A percentile compares a stretch with the other conserved stretches of the same genome.
Evolutionary conservation across 805 yeast species (phyloP).

Genomic region (Soucietia sequanensis): DNA sequence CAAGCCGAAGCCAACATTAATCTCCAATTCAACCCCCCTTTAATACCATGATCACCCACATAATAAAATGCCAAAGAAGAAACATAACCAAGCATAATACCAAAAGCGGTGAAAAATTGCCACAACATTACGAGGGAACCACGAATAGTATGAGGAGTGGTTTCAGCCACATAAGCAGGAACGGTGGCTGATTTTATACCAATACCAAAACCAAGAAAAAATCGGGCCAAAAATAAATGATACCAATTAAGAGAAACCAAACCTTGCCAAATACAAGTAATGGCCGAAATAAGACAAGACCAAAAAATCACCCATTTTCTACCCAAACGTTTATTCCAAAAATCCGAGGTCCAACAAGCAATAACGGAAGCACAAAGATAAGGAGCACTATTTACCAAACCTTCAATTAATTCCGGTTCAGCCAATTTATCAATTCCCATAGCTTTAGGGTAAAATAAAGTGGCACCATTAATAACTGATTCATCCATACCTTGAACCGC

Average conservation of each 20-base stretch:
- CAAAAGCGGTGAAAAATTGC: slow-evolving; percentile 77
- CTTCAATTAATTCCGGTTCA: slow-evolving; percentile 55
- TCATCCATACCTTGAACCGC: slow-evolving; percentile 79
- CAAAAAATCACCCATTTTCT: slow-evolving; percentile 60
- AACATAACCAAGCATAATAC: slow-evolving; percentile 66
- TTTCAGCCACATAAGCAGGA: slow-evolving; percentile 66
- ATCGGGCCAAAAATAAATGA: slow-evolving; percentile 56
- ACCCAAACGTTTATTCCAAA: slow-evolving; percentile 51
- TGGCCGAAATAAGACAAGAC: slow-evolving; percentile 57
- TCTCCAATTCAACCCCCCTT: slow-evolving; percentile 55
- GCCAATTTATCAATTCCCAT: slow-evolving; percentile 46
- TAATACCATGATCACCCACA: slow-evolving; percentile 46
- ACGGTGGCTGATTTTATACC: slow-evolving; percentile 69
- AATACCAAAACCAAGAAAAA: slow-evolving; percentile 58
- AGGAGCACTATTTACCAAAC: slow-evolving; percentile 65
- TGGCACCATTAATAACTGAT: slow-evolving; percentile 68
- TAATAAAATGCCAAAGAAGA: slow-evolving; percentile 58
- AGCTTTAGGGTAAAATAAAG: slow-evolving; percentile 53
- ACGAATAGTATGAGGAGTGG: slow-evolving; percentile 55
- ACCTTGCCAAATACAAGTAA: slow-evolving; percentile 69
- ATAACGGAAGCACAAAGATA: slow-evolving; percentile 57
- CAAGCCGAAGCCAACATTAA: slow-evolving; percentile 64
- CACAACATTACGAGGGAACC: slow-evolving; percentile 70
- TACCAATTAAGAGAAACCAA: slow-evolving; percentile 61
- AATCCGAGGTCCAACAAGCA: slow-evolving; percentile 62